Conservation (phyloP, 2,329 filamentous ascomycete species). For the Microcyclosporella mali region DNA sequence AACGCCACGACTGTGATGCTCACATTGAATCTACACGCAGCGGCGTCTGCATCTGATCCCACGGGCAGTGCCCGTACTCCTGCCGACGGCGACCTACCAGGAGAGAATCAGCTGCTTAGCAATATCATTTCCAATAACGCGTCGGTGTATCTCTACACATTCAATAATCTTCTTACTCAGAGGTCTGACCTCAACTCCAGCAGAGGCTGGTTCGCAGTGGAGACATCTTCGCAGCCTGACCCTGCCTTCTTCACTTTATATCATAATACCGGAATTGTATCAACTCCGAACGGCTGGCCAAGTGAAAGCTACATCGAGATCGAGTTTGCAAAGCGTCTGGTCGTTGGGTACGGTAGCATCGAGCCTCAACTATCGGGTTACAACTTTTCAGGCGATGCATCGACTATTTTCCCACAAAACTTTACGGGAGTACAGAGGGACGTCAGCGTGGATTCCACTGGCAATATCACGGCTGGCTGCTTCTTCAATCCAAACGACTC, state of each 20-base stretch:
- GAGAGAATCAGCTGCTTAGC: slow-evolving; percentile 40
- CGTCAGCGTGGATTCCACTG: slow-evolving; percentile 34
- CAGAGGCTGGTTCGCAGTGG: slow-evolving; percentile 48
- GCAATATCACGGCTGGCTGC: slow-evolving; percentile 47
- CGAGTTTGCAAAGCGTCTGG: slow-evolving; percentile 44
- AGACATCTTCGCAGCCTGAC: slow-evolving; percentile 41
- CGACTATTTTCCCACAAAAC: slow-evolving; percentile 46
- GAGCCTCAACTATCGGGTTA: slow-evolving; percentile 54
- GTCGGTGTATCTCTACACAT: slow-evolving; percentile 50
- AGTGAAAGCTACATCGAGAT: slow-evolving; percentile 55
- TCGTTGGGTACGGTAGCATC: slow-evolving; percentile 51
- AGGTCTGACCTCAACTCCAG: slow-evolving; percentile 49
- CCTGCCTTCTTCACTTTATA: slow-evolving; percentile 47
- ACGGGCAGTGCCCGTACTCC: slow-evolving; percentile 39
- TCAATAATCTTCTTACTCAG: slow-evolving; percentile 44
- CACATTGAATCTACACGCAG: slow-evolving; percentile 55
- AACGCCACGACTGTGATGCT: slow-evolving; percentile 50
- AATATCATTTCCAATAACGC: slow-evolving; percentile 44
- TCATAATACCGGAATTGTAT: slow-evolving; percentile 30
- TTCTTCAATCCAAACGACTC: slow-evolving; percentile 43
- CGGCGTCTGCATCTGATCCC: slow-evolving; percentile 40
- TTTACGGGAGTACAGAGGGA: slow-evolving; percentile 39
- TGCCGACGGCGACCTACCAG: slow-evolving; percentile 38
- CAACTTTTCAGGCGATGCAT: slow-evolving; percentile 47
- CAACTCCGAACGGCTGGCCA: slow-evolving; percentile 58